Evolutionary conservation across 805 yeast genomes (phyloP).

Genomic region (Kodamaea kaohsiungensis): DNA sequence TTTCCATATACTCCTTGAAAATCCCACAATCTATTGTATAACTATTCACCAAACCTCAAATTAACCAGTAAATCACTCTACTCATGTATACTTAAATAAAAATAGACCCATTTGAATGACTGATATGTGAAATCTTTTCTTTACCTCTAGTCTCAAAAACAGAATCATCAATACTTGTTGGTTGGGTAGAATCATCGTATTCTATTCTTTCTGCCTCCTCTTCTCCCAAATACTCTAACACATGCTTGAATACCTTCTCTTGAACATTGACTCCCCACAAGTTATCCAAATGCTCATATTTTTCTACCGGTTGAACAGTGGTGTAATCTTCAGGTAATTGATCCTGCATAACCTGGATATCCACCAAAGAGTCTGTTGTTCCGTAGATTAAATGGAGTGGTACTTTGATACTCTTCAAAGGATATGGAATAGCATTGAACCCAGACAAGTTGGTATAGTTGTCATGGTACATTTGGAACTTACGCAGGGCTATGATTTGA

Average conservation of each 20-base stretch:
- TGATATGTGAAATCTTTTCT: background rate
- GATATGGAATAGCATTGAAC: constrained; percentile 39
- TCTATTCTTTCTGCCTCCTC: background rate
- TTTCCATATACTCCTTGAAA: background rate
- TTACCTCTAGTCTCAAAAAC: background rate
- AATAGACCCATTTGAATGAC: background rate
- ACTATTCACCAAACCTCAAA: no score
- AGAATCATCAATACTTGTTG: background rate
- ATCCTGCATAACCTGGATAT: constrained; percentile 68
- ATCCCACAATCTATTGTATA: no score
- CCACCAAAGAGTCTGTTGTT: constrained; percentile 78
- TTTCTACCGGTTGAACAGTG: constrained; percentile 54
- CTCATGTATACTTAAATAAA: background rate
- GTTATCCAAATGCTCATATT: constrained; percentile 89
- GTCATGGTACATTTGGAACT: constrained; percentile 90
- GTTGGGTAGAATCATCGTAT: background rate
- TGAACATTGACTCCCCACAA: constrained; percentile 78
- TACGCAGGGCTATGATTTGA: constrained; percentile 65
- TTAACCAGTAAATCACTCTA: no score
- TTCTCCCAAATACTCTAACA: constrained; percentile 19
- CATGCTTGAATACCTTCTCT: constrained; percentile 34
- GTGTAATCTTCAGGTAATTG: constrained; percentile 61
- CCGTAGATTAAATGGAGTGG: constrained; percentile 86
- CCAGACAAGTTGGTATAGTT: constrained; percentile 22
- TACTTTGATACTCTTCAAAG: constrained; percentile 42